These are phyloP conservation scores for Leccinum aurantiacum DNA, from an alignment of 768 basidiomycete species.

Conservation along the genomic window DNA sequence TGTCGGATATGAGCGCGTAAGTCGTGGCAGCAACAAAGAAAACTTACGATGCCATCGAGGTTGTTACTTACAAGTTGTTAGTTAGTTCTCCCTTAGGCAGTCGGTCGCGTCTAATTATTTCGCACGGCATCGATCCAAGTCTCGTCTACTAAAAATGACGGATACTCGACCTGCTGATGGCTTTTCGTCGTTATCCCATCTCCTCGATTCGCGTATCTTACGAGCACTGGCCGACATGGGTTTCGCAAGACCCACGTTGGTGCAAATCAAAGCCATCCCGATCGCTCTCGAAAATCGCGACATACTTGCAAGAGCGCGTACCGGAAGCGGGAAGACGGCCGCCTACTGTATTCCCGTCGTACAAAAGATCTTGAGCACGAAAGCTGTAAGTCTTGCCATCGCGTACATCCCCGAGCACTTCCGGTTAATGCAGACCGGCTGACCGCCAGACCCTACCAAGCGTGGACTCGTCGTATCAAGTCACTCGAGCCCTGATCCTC, in stretches of 20 bases:
- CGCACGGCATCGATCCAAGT: conserved; percentile 17
- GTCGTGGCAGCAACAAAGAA: not conserved
- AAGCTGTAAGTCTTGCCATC: conserved; percentile 56
- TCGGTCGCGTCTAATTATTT: no score
- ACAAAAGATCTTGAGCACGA: conserved; percentile 82
- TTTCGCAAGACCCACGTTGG: conserved; percentile 87
- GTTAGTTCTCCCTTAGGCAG: no score
- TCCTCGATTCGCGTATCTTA: conserved; percentile 83
- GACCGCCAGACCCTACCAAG: conserved; percentile 34
- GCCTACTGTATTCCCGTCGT: conserved; percentile 91
- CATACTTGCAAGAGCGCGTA: conserved; percentile 90
- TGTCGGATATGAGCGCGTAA: not conserved
- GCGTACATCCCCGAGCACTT: not conserved
- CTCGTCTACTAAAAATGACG: not conserved
- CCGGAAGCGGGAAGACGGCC: conserved; percentile 96
- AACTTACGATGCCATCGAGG: conserved; percentile 29
- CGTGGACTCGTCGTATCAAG: conserved; percentile 44
- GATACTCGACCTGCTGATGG: conserved; percentile 30
- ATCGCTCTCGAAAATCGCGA: conserved; percentile 86
- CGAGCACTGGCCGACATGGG: conserved; percentile 87
- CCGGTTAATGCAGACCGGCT: not conserved
- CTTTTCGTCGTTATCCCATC: conserved; percentile 65
- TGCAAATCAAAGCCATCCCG: conserved; percentile 91
- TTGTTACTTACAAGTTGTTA: no score
- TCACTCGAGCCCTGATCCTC: conserved; percentile 74